Conservation (phyloP, 1,139 yeast species). For the Blastobotrys aristatus region DNA sequence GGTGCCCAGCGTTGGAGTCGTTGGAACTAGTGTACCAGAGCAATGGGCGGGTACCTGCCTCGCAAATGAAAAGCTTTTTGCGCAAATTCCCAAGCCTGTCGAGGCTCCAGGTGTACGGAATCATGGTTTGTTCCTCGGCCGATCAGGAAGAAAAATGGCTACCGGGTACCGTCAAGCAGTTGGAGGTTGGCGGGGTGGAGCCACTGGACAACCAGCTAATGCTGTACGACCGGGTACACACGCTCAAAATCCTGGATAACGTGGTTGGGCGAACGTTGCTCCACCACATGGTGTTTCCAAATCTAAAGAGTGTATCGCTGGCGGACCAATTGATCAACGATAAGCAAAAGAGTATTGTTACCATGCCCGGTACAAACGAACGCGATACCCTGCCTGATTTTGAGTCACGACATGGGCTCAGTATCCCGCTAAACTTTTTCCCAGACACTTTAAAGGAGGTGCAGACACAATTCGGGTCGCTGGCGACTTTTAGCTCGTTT, state of each 20-base stretch:
- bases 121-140: background rate
- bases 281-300: slow-evolving; percentile 10
- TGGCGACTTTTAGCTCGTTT: background rate
- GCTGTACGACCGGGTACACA: slow-evolving; percentile 5
- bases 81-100: slow-evolving; percentile 4
- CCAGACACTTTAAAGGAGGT: slow-evolving; percentile 10
- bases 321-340: slow-evolving; percentile 8
- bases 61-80: slow-evolving; percentile 3
- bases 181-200: slow-evolving; percentile 12
- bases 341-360: background rate
- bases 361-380: slow-evolving; percentile 10
- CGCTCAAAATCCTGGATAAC: slow-evolving; percentile 8
- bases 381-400: slow-evolving; percentile 11
- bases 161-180: slow-evolving; percentile 5
- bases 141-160: slow-evolving; percentile 5
- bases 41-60: slow-evolving; percentile 5
- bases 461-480: slow-evolving; percentile 8
- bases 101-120: slow-evolving; percentile 8
- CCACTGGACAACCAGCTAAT: slow-evolving; percentile 9
- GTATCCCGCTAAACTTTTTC: slow-evolving; percentile 10
- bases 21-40: slow-evolving; percentile 10
- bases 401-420: slow-evolving; percentile 7
- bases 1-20: slow-evolving; percentile 5
- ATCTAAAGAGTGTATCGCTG: slow-evolving; percentile 1
- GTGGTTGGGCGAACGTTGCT: slow-evolving; percentile 11